A percentile compares a stretch with the other conserved stretches of the same genome.
Conservation (phyloP, 768 basidiomycete genomes). For the Phlebiopsis gigantea region DNA sequence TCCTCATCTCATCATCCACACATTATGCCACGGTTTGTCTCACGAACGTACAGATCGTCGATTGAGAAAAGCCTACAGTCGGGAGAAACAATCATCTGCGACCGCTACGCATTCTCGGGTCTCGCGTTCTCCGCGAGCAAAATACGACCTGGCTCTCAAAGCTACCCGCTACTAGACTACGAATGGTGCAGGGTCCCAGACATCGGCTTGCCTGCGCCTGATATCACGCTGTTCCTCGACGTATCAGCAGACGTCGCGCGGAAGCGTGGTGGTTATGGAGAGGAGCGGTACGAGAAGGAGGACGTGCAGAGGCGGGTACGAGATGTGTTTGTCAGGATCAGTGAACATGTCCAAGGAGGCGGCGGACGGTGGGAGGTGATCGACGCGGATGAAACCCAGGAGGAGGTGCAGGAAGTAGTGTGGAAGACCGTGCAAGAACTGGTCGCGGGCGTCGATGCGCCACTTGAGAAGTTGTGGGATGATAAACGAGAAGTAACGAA, state of each 20-base stretch:
- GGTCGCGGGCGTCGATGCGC: conserved; percentile 31
- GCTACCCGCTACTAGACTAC: conserved; percentile 45
- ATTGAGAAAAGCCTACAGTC: conserved; percentile 54
- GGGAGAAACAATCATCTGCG: conserved; percentile 78
- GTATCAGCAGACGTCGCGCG: conserved; percentile 66
- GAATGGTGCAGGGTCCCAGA: conserved; percentile 88
- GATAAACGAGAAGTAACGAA: conserved; percentile 17
- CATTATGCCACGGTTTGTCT: not conserved
- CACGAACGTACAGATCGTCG: conserved; percentile 36
- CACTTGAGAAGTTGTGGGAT: conserved; percentile 51
- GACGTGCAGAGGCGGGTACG: conserved; percentile 69
- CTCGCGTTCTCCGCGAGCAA: conserved; percentile 71
- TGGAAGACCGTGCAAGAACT: conserved; percentile 49
- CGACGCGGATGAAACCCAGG: conserved; percentile 50
- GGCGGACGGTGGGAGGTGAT: conserved; percentile 45
- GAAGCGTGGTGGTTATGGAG: conserved; percentile 74
- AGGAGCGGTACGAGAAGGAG: conserved; percentile 81
- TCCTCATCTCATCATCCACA: conserved; percentile 9
- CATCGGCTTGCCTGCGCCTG: conserved; percentile 81
- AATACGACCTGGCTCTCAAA: conserved; percentile 9
- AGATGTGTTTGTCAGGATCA: conserved; percentile 52
- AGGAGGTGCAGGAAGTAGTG: conserved; percentile 47
- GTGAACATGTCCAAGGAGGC: conserved; percentile 39
- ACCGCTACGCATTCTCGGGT: conserved; percentile 95
- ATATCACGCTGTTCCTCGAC: conserved; percentile 83